Evolutionary conservation across 2,329 filamentous ascomycete genomes (phyloP), one percentile per base, ranked within the genome.

Genomic region (Remersonia thermophila): DNA sequence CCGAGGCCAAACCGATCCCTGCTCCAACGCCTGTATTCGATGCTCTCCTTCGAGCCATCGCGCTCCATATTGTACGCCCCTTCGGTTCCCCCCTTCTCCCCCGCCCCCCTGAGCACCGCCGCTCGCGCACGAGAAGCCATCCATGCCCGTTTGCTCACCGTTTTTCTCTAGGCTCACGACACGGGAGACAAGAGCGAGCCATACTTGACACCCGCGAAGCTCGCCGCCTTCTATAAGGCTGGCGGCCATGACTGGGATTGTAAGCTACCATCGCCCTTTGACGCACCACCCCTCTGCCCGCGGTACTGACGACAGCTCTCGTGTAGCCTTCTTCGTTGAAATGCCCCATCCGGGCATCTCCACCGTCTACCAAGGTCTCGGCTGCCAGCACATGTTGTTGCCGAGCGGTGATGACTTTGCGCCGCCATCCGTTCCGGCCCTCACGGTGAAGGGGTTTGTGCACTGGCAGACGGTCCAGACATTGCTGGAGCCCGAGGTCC

Each of bases 401-500:
- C 84, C 84, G 1, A 73, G 74, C 32, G 71, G 75, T 27, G 70
- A 78, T 49, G 73, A 83, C 44, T 95, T 83, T 55, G 71, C 71
- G 3, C 66, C 77, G 1, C 91, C 89, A 0, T 77, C 72, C 0
- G 71, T 95, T 29, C 91, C 91, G 0, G 83, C 86, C 11, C 63
- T 98, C 38, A 93, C 89, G 26, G 67, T 71, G 0, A 73, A 76
- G 51, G 91, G 91, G 28, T 98, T 93, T 56, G 83, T 89, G 30
- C 78, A 84, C 55, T 98, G 89, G 89, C 81, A 94, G 62, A 85
- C 83, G 0, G 82, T 96, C 37, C 85, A 96, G 60, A 71, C 94
- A 15, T 65, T 96, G 26, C 71, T 96, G 2, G 83, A 79, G 2
- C 91, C 91, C 0, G 80, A 91, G 47, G 83, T 93, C 50, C 87